Percentiles rank a stretch among this genome's conserved stretches.
Evolutionary conservation across 768 basidiomycete genomes (phyloP).

Genomic region (Amanita pallidorosea): DNA sequence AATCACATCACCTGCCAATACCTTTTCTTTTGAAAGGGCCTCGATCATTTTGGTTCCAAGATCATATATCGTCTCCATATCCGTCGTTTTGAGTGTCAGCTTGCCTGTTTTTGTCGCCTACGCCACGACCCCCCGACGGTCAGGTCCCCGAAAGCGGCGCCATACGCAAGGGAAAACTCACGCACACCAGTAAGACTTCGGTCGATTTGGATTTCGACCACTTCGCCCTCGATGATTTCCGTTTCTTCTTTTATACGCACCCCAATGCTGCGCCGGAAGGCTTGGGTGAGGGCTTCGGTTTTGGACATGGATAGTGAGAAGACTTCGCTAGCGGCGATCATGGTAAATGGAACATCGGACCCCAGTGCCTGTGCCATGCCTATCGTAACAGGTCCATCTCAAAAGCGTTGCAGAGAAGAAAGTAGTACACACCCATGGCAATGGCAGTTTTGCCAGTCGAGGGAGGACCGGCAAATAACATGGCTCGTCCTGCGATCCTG

Average conservation of each 20-base stretch:
- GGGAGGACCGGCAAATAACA: constrained; percentile 95
- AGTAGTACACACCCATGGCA: constrained; percentile 63
- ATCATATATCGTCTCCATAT: constrained; percentile 99
- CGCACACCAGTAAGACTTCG: constrained; percentile 87
- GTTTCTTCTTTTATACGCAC: constrained; percentile 97
- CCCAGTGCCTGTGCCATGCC: constrained; percentile 34
- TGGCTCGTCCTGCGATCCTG: constrained; percentile 88
- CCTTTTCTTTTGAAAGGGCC: constrained; percentile 92
- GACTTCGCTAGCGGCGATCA: constrained; percentile 96
- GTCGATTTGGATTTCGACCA: constrained; percentile 98
- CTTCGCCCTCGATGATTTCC: constrained; percentile 95
- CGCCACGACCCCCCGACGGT: not conserved
- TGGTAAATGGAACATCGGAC: constrained; percentile 88
- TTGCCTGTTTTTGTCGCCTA: constrained; percentile 98
- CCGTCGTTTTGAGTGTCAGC: constrained; percentile 85
- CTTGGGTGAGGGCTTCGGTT: constrained; percentile 95
- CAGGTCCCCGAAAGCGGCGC: not conserved
- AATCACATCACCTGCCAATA: constrained; percentile 89
- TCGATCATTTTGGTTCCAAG: constrained; percentile 99
- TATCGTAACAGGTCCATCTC: constrained; percentile 37
- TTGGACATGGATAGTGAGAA: constrained; percentile 93
- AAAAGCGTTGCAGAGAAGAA: not conserved
- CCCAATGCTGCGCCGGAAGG: constrained; percentile 79
- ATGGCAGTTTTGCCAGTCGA: constrained; percentile 98
- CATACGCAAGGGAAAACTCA: constrained; percentile 8